Evolutionary conservation across 352 stramenopile genomes (phyloP).

Genomic region (Phytophthora idaei): DNA sequence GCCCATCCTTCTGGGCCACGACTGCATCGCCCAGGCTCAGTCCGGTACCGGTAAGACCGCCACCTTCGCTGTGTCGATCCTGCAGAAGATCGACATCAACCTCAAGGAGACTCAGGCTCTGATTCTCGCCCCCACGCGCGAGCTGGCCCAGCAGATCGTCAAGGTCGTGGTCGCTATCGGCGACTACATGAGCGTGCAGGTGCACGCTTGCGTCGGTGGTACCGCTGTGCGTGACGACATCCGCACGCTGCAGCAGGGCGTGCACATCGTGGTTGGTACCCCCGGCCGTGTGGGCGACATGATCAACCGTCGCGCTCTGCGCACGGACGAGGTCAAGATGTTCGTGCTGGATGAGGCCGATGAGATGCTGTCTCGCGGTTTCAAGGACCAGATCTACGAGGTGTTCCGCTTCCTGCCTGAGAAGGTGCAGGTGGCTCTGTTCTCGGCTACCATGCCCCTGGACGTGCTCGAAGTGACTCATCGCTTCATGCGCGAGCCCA

Average conservation of each 20-base stretch:
- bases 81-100: conserved; percentile 97
- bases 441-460: conserved; percentile 99
- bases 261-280: conserved; percentile 99
- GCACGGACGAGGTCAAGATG: conserved; percentile 95
- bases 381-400: conserved; percentile 99
- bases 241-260: conserved; percentile 96
- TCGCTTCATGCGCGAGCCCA: conserved; percentile 98
- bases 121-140: conserved; percentile 98
- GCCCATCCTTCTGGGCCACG: conserved; percentile 96
- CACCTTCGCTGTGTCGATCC: conserved; percentile 98
- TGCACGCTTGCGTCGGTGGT: conserved; percentile 98
- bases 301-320: conserved; percentile 97
- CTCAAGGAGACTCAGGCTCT: conserved; percentile 98
- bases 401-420: conserved; percentile 99
- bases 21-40: conserved; percentile 99
- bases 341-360: conserved; percentile 99
- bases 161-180: conserved; percentile 96
- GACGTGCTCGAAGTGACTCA: conserved; percentile 99
- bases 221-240: conserved; percentile 99
- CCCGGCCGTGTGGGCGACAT: conserved; percentile 99
- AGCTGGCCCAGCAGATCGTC: conserved; percentile 99
- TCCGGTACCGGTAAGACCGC: conserved; percentile 99
- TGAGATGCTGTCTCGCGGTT: conserved; percentile 99
- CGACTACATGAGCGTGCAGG: conserved; percentile 97
- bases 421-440: conserved; percentile 97